Conservation (phyloP, 805 yeast species). For the Saccharomycopsis lassenensis region DNA sequence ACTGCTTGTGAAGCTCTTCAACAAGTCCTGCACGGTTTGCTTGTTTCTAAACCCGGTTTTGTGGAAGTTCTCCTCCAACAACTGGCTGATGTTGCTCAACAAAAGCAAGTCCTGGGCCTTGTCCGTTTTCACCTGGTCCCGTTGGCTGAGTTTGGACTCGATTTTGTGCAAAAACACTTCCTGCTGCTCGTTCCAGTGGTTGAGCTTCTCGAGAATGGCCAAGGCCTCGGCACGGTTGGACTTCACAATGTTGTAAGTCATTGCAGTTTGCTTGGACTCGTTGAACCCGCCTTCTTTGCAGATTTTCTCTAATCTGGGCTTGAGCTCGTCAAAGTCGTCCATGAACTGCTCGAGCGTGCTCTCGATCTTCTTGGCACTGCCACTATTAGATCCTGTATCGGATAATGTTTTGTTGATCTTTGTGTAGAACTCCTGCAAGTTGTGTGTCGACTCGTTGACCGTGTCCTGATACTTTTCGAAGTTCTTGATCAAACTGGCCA, state of each 20-base stretch:
- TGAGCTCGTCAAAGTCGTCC: not conserved
- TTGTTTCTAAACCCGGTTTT: slow-evolving; percentile 1
- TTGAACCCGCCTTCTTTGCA: slow-evolving; percentile 8
- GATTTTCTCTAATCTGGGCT: slow-evolving; percentile 1
- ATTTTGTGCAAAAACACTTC: slow-evolving; percentile 3
- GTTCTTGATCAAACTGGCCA: slow-evolving; percentile 2
- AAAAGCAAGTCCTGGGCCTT: slow-evolving; percentile 5
- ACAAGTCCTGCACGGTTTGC: too few species aligned
- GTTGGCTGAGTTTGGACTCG: slow-evolving; percentile 7
- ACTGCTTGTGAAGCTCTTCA: too few species aligned
- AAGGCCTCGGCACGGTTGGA: slow-evolving; percentile 14
- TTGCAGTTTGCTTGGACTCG: slow-evolving; percentile 9
- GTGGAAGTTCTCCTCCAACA: slow-evolving; percentile 13
- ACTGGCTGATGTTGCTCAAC: slow-evolving; percentile 12
- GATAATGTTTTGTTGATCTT: not conserved
- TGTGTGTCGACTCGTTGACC: not conserved
- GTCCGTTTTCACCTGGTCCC: not conserved
- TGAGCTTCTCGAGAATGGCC: slow-evolving; percentile 7
- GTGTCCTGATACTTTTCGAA: slow-evolving; percentile 1
- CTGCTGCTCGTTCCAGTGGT: slow-evolving; percentile 6
- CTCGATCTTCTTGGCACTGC: slow-evolving; percentile 3
- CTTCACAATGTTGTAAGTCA: slow-evolving; percentile 13
- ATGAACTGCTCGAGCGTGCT: not conserved
- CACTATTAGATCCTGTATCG: too few species aligned
- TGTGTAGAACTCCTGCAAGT: not conserved